Base-by-base conservation (phyloP, 2,329 filamentous ascomycete genomes). In the Acrocalymma vagum region DNA sequence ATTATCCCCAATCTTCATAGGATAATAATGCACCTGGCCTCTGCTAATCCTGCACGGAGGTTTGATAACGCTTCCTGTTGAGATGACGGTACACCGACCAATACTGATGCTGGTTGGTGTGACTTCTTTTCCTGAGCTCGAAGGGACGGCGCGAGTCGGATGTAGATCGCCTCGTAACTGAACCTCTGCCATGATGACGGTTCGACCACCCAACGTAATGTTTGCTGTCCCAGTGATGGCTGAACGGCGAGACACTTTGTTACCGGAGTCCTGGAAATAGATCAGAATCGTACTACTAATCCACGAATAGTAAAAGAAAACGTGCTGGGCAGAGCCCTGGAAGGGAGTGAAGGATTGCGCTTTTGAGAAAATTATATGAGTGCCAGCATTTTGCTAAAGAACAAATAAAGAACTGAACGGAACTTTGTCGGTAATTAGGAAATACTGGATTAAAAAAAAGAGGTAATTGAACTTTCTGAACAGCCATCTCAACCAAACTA, bases 151-250 rank as follows among this genome's bases (percentile, higher is more conserved):
- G 17, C 72, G 63, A 25, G 67, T 69, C 2, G 69, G 52, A 21
- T 72, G 55, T 78, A 99, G 82, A 65, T 99, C 94, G 29, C 93
- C 94, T 31, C 94, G 87, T 65, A 99, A 90, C 72, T 94, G 91
- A 59, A 91, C 93, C 65, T 96, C 92, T 49, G 91, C 87, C 78
- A 96, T 91, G 64, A 99, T 95, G 49, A 97, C 90, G 1, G 92
- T 95, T 73, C 71, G 95, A 51, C 94, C 94, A 57, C 91, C 94
- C 2, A 99, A 87, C 72, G 96, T 96, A 73, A 99, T 97, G 74
- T 97, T 95, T 59, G 95, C 91, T 15, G 93, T 96, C 61, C 94
- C 94, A 63, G 95, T 88, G 58, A 99, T 90, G 66, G 87, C 86
- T 48, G 90, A 89, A 57, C 90, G 90, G 55, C 94, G 90, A 25